These are phyloP conservation scores for Phaffia tasmanica DNA, from an alignment of 768 basidiomycete species.

Conservation along the genomic window DNA sequence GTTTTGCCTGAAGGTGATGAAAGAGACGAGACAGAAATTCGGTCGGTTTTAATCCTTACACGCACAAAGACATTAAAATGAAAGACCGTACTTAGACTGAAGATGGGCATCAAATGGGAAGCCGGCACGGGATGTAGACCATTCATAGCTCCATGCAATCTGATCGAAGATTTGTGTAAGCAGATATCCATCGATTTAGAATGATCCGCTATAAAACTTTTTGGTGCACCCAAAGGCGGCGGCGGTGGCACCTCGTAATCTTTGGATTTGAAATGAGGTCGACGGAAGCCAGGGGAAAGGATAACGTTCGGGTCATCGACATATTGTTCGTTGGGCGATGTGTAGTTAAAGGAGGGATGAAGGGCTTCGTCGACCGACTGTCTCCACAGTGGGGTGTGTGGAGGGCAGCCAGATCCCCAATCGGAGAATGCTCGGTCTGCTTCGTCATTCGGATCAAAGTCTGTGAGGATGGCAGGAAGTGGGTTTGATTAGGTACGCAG, in stretches of 20 bases:
- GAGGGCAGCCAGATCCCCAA: constrained; percentile 21
- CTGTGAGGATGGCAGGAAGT: not conserved
- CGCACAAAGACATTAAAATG: constrained; percentile 21
- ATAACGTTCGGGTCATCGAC: not conserved
- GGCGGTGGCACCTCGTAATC: not conserved
- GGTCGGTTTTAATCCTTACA: not conserved
- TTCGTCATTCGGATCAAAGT: constrained; percentile 8
- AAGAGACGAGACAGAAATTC: not conserved
- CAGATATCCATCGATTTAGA: constrained; percentile 36
- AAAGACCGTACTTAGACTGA: constrained; percentile 30
- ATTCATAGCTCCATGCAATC: constrained; percentile 37
- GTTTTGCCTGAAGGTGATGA: constrained; percentile 29
- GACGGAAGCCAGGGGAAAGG: not conserved
- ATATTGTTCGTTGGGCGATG: not conserved
- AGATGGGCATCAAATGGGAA: constrained; percentile 30
- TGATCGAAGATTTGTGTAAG: constrained; percentile 34
- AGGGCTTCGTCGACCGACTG: constrained; percentile 14
- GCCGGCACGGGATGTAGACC: constrained; percentile 30
- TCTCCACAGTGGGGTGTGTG: constrained; percentile 1
- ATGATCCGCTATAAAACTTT: constrained; percentile 37
- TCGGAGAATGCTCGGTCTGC: constrained; percentile 1
- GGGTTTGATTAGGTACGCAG: not conserved
- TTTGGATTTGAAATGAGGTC: not conserved
- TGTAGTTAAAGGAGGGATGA: not conserved
- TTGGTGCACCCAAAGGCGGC: not conserved